Evolutionary conservation across 345 rosid genomes (phyloP), one percentile per base, ranked within the genome.

Genomic region (Linum lewisii): DNA sequence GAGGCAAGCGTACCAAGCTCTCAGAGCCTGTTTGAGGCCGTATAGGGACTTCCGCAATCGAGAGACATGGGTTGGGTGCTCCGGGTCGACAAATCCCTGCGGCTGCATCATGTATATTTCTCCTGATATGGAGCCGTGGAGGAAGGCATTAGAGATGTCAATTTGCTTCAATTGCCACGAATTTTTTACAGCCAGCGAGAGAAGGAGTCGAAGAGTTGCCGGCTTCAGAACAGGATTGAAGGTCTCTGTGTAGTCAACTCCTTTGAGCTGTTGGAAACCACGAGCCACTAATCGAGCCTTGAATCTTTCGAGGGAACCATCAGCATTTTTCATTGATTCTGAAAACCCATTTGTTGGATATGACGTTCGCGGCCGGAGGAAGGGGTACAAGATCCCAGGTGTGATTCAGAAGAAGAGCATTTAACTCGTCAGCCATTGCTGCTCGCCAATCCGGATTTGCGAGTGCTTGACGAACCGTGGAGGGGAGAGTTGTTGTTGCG

Each of bases 341-440:
- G 23, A 62, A 57, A 13, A 63, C 59, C 68, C 51, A 69, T 59
- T 58, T 69, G 57, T 55, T 63, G 9, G 61, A 56, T 6, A 64
- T 19, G 59, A 69, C 37, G 11, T 29, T 64, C 18, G 57, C 32
- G 20, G 59, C n/a, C 1, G 59, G 5, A 11, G 29, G 61, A 11
- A 23, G 18, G 44, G 69, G 65, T 5, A 59, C 65, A 23, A 69
- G 22, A 44, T 5, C 29, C 50, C 58, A 69, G 6, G 58, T 69
- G 11, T 8, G 18, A 44, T 58, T 69, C 7, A n/a, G 13, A 24
- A 51, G 60, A 2, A 58, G 26, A 21, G 65, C 69, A 1, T 51
- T 4, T 7, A 63, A 15, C 38, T 63, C 52, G 29, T 68, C 62
- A 54, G 21, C 56, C 53, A 57, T 62, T 0, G 63, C 15, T 7